Evolutionary conservation across 768 basidiomycete species (phyloP), one percentile per base, ranked within the genome.

Genomic region (Lyophyllum shimeji): DNA sequence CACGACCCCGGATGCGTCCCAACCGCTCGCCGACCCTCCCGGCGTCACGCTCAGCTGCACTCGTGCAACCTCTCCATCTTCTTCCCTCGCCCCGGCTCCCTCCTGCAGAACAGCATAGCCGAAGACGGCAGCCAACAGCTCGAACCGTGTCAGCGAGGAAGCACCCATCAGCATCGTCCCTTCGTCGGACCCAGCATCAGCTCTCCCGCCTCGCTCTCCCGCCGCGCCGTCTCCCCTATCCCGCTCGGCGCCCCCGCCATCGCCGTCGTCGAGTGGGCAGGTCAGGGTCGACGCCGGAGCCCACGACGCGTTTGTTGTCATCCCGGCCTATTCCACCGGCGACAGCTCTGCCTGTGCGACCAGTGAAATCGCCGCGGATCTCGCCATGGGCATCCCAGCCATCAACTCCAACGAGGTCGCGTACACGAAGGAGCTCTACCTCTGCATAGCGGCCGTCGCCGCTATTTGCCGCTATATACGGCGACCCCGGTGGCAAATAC

Each of bases 61-160:
- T 95, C 94, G 0, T 84, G 94, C 45, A 98, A 98, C 65, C 76
- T 97, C 2, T 95, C 93, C 0, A 77, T 96, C 17, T 96, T 88
- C 79, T 97, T 97, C 63, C 95, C 95, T 15, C 82, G 86, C 31
- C 90, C 91, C 0, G 90, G 88, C 2, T 75, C 82, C 2, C 64
- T 82, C 1, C 82, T 85, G 0, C 73, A 80, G 0, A 75, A 79
- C 7, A 76, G 84, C 13, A 91, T 90, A 43, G 77, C 83, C 3
- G 88, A 92, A 68, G 87, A 90, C 64, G 85, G 83, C 29, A 67
- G 71, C 0, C 83, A 86, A 63, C 83, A 84, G 63, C 60, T 79
- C 7, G 76, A 76, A 33, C 3, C 73, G 64, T 8, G 60, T 68
- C 8, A 78, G 80, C 40, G 74, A 77, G 49, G 77, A 79, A 50